phyloP scores from a whole-genome alignment of 768 basidiomycete species.

The Leccinum uliginosum region DNA sequence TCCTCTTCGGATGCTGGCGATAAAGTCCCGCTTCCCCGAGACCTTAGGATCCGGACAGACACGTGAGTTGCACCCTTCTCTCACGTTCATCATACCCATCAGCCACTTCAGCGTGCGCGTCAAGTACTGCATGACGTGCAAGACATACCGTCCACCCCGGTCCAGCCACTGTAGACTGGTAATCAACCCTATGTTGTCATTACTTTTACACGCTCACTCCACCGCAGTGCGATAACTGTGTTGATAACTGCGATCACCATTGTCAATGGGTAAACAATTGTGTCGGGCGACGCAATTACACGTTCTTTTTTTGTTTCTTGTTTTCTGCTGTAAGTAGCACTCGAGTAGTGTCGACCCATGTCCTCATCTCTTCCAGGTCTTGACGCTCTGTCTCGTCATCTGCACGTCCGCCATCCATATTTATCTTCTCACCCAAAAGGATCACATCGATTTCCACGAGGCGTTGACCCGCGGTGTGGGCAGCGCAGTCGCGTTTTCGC shows the following conservation, averaged over 20 bases:
- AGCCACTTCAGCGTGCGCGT: conserved; percentile 62
- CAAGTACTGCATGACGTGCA: conserved; percentile 93
- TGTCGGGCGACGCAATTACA: conserved; percentile 92
- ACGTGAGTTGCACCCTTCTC: conserved; percentile 46
- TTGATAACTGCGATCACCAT: conserved; percentile 92
- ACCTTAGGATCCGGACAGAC: conserved; percentile 73
- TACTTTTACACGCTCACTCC: conserved; percentile 1
- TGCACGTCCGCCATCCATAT: conserved; percentile 82
- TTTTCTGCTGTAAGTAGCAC: conserved; percentile 57
- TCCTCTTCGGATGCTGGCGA: conserved; percentile 61
- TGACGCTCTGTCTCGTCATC: conserved; percentile 71
- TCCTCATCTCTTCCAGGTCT: conserved; percentile 43
- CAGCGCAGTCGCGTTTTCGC: conserved; percentile 74
- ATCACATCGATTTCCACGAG: conserved; percentile 45
- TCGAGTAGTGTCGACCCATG: background rate
- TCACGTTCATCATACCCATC: background rate
- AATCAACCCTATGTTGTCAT: conserved; percentile 8
- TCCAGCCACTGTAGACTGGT: conserved; percentile 97
- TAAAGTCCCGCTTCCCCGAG: conserved; percentile 70
- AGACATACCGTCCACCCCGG: conserved; percentile 87
- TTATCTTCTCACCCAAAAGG: conserved; percentile 55
- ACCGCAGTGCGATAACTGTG: conserved; percentile 89
- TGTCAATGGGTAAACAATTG: conserved; percentile 95
- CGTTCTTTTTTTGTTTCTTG: conserved; percentile 87
- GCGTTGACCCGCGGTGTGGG: conserved; percentile 54